Base-by-base conservation (phyloP, 164 flowering plant species). In the Annona squamosa region DNA sequence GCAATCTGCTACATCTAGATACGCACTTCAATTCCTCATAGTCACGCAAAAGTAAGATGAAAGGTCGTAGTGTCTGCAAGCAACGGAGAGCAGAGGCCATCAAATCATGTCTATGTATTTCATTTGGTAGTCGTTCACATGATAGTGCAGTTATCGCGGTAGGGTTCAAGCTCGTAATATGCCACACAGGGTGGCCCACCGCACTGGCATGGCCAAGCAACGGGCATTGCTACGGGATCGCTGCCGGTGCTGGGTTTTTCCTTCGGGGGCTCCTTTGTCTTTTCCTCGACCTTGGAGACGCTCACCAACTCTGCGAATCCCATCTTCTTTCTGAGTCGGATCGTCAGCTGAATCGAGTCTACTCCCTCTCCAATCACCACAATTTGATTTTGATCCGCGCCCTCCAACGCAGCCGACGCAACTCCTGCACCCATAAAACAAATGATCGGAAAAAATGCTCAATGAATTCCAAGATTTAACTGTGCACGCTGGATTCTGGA, bases 241-340 rank as follows among this genome's bases (percentile, higher is more conserved):
- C 13, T 43, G 9, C 12, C 17, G 13, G 45, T 45, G 26, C 6
- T 6, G 45, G 19, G 48, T n/a, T 68, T 46, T 45, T 69, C 19
- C 9, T 69, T 61, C 5, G 48, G 16, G 3, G n/a, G 5, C 1
- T 52, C 59, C 12, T 16, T 5, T 18, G 45, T 46, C 61, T 69
- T 69, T 6, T 69, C 62, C 7, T 48, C 71, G 3, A 37, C 71
- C 12, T 43, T n/a, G 16, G 17, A 44, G 2, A 69, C 62, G 4
- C 59, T 69, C 7, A 69, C 44, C 17, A 69, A 62, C 71, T 69
- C 71, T 3, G 71, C 62, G 16, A 3, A 10, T 7, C 71, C 71
- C 1, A 69, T 3, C 62, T 48, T 69, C 62, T 69, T 69, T 26
- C 71, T 48, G 7, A 69, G 41, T 5, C 61, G 18, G 42, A 9